A percentile compares a stretch with the other conserved stretches of the same genome.
Conservation (phyloP, 495 filamentous ascomycete genomes). For the Xylaria sp. region DNA sequence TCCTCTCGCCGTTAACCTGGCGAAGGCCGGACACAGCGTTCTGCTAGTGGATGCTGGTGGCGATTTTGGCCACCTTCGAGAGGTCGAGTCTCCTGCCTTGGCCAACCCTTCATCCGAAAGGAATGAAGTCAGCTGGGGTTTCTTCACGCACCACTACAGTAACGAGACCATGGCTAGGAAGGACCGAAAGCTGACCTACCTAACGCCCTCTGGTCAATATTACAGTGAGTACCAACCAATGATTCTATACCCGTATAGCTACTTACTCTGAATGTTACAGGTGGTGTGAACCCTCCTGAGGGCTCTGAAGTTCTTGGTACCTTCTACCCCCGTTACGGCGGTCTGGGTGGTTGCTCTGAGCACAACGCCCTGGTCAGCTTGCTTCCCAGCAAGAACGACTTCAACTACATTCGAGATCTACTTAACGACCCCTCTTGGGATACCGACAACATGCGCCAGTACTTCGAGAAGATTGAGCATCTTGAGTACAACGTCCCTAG, state of each 20-base stretch:
- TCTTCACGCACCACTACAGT: conserved; percentile 53
- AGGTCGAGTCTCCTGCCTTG: conserved; percentile 45
- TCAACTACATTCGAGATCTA: conserved; percentile 52
- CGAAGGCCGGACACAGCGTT: conserved; percentile 60
- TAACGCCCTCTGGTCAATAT: conserved; percentile 39
- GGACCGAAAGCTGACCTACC: conserved; percentile 51
- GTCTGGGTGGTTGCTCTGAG: conserved; percentile 58
- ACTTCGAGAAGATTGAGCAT: conserved; percentile 59
- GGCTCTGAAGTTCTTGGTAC: conserved; percentile 53
- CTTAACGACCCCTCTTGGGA: conserved; percentile 57
- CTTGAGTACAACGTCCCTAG: conserved; percentile 55
- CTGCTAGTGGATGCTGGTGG: conserved; percentile 37
- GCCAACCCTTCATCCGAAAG: conserved; percentile 60
- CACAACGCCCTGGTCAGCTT: conserved; percentile 57
- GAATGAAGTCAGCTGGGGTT: conserved; percentile 51
- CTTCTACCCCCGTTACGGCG: conserved; percentile 57
- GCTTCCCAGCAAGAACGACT: conserved; percentile 53
- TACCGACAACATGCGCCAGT: conserved; percentile 55
- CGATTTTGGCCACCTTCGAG: conserved; percentile 34
- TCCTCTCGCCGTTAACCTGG: conserved; percentile 65
- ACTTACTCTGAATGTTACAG: conserved; percentile 33
- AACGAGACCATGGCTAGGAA: conserved; percentile 43
- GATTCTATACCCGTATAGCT: not conserved
- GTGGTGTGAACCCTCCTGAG: conserved; percentile 49
- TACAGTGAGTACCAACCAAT: conserved; percentile 36